Percentiles rank a stretch among this genome's conserved stretches.
Conservation (phyloP, 257 asterid genomes). For the Solanum corneliomulleri region DNA sequence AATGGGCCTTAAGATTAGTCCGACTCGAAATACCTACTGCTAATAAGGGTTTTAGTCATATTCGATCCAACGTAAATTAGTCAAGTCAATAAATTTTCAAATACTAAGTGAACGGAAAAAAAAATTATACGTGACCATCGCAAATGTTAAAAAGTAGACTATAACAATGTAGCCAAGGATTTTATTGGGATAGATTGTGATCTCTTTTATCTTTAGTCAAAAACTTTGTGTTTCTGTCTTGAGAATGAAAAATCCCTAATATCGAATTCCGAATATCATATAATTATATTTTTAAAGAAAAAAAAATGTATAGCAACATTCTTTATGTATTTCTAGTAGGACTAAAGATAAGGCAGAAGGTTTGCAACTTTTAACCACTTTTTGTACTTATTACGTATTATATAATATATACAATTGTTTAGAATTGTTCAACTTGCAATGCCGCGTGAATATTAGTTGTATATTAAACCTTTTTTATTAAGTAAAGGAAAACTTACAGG, state of each 20-base stretch:
- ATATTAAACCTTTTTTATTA: background rate
- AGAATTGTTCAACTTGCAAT: background rate
- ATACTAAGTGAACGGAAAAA: rapidly evolving
- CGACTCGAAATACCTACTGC: no score
- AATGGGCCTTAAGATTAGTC: background rate
- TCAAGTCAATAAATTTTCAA: background rate
- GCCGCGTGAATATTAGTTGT: background rate
- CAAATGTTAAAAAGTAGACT: background rate
- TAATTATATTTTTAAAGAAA: background rate
- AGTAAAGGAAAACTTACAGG: background rate
- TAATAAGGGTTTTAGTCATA: background rate
- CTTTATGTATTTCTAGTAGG: background rate
- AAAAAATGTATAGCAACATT: background rate
- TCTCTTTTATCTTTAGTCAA: background rate
- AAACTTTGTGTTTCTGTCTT: background rate
- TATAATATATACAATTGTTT: background rate
- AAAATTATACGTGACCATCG: background rate
- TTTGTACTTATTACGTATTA: background rate
- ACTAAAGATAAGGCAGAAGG: background rate
- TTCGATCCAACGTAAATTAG: rapidly evolving
- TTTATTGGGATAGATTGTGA: background rate
- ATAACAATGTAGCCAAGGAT: background rate
- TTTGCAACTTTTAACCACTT: background rate
- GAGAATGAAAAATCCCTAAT: background rate
- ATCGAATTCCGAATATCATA: background rate